A percentile compares a stretch with the other conserved stretches of the same genome.
phyloP scores from a whole-genome alignment of 352 stramenopile species.

The Phytophthora syringae region DNA sequence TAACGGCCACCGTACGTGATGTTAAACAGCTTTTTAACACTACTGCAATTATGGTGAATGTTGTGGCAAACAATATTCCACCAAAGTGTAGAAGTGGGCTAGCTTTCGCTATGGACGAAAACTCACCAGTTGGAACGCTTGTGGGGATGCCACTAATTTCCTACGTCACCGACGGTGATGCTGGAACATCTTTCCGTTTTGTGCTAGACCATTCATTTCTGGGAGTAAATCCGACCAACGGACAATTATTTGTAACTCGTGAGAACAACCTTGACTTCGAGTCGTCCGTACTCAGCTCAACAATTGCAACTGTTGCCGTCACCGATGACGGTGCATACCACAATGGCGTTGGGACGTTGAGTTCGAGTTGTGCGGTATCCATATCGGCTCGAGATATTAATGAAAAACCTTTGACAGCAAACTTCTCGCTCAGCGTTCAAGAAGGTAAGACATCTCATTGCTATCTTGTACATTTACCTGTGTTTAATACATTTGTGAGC shows the following conservation, averaged over 20 bases:
- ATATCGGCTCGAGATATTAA: constrained; percentile 36
- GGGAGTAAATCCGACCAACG: constrained; percentile 18
- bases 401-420: constrained; percentile 20
- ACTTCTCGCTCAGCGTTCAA: constrained; percentile 18
- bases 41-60: constrained; percentile 10
- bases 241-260: constrained; percentile 35
- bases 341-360: constrained; percentile 28
- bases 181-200: constrained; percentile 32
- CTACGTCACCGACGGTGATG: constrained; percentile 31
- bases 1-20: constrained; percentile 24
- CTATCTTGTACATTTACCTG: neutral
- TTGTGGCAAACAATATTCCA: constrained; percentile 24
- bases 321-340: constrained; percentile 42
- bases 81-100: constrained; percentile 15
- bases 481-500: neutral
- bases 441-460: constrained; percentile 22
- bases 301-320: constrained; percentile 29
- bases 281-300: constrained; percentile 2
- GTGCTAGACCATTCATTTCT: constrained; percentile 38
- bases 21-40: constrained; percentile 1
- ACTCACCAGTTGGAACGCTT: constrained; percentile 18
- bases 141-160: constrained; percentile 18
- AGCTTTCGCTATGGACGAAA: constrained; percentile 27
- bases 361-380: constrained; percentile 31
- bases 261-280: constrained; percentile 39